Percentiles rank a stretch among this genome's conserved stretches.
Conservation (phyloP, 2,329 filamentous ascomycete species). For the Cytospora schulzeri region DNA sequence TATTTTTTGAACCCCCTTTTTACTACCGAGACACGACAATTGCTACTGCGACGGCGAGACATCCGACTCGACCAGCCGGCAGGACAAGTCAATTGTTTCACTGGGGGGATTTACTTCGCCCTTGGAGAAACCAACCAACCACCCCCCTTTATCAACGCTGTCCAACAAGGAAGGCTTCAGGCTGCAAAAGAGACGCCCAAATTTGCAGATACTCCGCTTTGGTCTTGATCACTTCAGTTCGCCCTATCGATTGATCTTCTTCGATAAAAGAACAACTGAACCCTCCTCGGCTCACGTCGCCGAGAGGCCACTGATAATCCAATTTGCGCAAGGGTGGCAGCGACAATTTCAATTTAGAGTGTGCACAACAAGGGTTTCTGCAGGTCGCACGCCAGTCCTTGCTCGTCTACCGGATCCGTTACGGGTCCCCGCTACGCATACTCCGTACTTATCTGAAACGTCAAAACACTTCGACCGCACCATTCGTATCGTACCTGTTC, state of each 20-base stretch:
- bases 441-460: slow-evolving; percentile 45
- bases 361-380: slow-evolving; percentile 8
- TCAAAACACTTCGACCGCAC: slow-evolving; percentile 34
- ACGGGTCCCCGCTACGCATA: slow-evolving; percentile 23
- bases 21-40: slow-evolving; percentile 8
- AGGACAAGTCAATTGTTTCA: not conserved
- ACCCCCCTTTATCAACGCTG: not conserved
- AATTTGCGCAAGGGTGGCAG: slow-evolving; percentile 8
- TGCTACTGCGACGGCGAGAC: not conserved
- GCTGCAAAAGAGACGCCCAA: not conserved
- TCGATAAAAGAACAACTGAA: not conserved
- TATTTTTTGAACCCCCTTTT: slow-evolving; percentile 2
- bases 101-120: not conserved
- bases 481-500: slow-evolving; percentile 27
- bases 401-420: slow-evolving; percentile 29
- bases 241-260: slow-evolving; percentile 1
- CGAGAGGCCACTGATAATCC: not conserved
- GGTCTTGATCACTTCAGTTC: not conserved
- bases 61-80: not conserved
- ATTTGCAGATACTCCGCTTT: not conserved
- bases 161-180: not conserved
- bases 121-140: not conserved
- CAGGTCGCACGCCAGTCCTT: slow-evolving; percentile 30
- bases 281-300: not conserved
- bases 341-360: slow-evolving; percentile 15